These are phyloP conservation scores for Crithidia acanthocephali DNA, from an alignment of 208 protist species.

Conservation along the genomic window DNA sequence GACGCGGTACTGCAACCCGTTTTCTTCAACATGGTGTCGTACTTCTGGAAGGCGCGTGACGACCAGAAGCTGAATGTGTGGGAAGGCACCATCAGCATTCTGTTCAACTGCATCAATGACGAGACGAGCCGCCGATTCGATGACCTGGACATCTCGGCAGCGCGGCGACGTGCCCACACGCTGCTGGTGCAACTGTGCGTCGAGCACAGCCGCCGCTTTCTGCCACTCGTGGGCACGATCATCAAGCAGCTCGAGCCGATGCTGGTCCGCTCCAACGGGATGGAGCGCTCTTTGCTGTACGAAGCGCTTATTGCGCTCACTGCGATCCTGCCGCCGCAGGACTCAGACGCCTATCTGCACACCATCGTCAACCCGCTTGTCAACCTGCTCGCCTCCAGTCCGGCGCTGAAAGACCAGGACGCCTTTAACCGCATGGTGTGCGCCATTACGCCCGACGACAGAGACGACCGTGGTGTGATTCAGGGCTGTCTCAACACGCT, in stretches of 20 bases:
- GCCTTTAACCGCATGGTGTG: slow-evolving; percentile 69
- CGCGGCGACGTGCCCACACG: slow-evolving; percentile 63
- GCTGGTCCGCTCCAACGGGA: slow-evolving; percentile 37
- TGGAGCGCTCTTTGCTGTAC: slow-evolving; percentile 67
- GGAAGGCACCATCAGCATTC: slow-evolving; percentile 59
- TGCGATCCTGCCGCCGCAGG: slow-evolving; percentile 37
- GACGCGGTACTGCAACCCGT: slow-evolving; percentile 83
- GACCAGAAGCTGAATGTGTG: slow-evolving; percentile 57
- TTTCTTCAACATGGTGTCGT: slow-evolving; percentile 83
- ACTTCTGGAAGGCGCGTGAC: slow-evolving; percentile 73
- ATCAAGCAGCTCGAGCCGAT: slow-evolving; percentile 53
- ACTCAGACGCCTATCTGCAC: slow-evolving; percentile 54
- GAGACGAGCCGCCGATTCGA: slow-evolving; percentile 3
- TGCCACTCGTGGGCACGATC: slow-evolving; percentile 25
- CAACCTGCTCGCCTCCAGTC: slow-evolving; percentile 36
- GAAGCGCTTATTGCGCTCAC: slow-evolving; percentile 72
- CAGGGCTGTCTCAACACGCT: slow-evolving; percentile 54
- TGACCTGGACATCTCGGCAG: slow-evolving; percentile 42
- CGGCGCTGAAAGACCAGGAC: slow-evolving; percentile 37
- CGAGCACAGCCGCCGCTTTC: slow-evolving; percentile 32
- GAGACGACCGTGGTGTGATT: slow-evolving; percentile 40
- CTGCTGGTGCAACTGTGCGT: slow-evolving; percentile 50
- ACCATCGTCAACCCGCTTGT: slow-evolving; percentile 67
- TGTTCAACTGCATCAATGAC: slow-evolving; percentile 57
- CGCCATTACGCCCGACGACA: slow-evolving; percentile 19